Evolutionary conservation across 2,329 filamentous ascomycete genomes (phyloP).

Genomic region (Lecanicillium sp.): DNA sequence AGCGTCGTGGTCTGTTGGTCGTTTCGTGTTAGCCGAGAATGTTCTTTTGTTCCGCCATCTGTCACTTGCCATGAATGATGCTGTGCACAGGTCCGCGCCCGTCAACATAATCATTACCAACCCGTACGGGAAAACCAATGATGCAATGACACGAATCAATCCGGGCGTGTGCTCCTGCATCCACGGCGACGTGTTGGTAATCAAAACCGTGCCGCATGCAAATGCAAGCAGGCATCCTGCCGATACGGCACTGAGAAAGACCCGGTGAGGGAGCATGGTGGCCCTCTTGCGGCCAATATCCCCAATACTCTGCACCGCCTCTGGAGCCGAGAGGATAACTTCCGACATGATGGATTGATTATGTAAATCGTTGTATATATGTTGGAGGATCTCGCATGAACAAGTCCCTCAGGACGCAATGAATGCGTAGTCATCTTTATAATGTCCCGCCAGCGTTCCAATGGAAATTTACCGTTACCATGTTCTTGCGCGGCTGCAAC

Average conservation of each 20-base stretch:
- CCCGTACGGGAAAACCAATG: slow-evolving; percentile 42
- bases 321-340: background rate
- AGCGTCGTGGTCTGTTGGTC: slow-evolving; percentile 16
- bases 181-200: slow-evolving; percentile 39
- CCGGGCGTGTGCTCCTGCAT: slow-evolving; percentile 39
- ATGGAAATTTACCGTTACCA: no score
- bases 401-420: no score
- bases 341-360: background rate
- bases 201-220: slow-evolving; percentile 39
- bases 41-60: no score
- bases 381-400: no score
- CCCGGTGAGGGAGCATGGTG: slow-evolving; percentile 45
- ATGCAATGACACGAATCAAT: slow-evolving; percentile 37
- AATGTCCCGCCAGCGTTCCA: no score
- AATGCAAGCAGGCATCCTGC: slow-evolving; percentile 47
- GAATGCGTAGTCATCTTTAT: no score
- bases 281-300: slow-evolving; percentile 41
- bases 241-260: slow-evolving; percentile 45
- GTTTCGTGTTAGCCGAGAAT: background rate
- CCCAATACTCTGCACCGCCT: background rate
- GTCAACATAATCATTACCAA: slow-evolving; percentile 42
- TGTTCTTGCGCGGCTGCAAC: no score
- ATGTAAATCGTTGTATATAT: background rate
- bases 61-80: slow-evolving; percentile 33
- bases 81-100: slow-evolving; percentile 42